Evolutionary conservation across 2,329 filamentous ascomycete genomes (phyloP), one percentile per base, ranked within the genome.

Genomic region (Biscogniauxia marginata): DNA sequence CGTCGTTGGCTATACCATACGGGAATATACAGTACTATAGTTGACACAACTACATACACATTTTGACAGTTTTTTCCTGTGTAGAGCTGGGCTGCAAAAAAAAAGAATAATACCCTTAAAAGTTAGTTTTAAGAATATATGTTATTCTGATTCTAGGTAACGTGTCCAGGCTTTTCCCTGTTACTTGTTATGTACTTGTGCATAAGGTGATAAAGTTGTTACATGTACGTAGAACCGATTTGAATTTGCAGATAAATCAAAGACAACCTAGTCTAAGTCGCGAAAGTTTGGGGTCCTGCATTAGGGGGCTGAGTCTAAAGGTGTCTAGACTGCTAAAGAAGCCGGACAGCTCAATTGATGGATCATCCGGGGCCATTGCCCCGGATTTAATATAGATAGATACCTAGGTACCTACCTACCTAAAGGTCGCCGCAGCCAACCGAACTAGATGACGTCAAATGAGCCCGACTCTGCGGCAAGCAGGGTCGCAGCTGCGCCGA

Each of bases 331-430:
- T n/a, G n/a, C 5, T 39, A 30, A 3, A 30, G 3, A 30, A 11
- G 13, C 25, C 3, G 25, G 25, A 30, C 30, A 2, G 30, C 13
- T 39, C n/a, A n/a, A n/a, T n/a, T n/a, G n/a, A n/a, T n/a, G 25
- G 13, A 30, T 7, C 25, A 3, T 7, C 13, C 25, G 6, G 25
- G 13, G 25, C 8, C 8, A 47, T 46, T 43, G 55, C 59, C 54
- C 59, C 56, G 23, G 19, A 16, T 21, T 39, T 19, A 24, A n/a
- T n/a, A 44, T 24, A n/a, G n/a, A n/a, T n/a, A n/a, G n/a, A n/a
- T n/a, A n/a, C n/a, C n/a, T 25, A 25, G 6, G 6, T 25, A 25
- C 24, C 24, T 25, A 11, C 24, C 24, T 25, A 25, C 24, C 24
- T 25, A 25, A 11, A 6, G 24, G 24, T n/a, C n/a, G n/a, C n/a